Evolutionary conservation across 1,139 yeast genomes (phyloP).

Genomic region (Hyphopichia burtonii): DNA sequence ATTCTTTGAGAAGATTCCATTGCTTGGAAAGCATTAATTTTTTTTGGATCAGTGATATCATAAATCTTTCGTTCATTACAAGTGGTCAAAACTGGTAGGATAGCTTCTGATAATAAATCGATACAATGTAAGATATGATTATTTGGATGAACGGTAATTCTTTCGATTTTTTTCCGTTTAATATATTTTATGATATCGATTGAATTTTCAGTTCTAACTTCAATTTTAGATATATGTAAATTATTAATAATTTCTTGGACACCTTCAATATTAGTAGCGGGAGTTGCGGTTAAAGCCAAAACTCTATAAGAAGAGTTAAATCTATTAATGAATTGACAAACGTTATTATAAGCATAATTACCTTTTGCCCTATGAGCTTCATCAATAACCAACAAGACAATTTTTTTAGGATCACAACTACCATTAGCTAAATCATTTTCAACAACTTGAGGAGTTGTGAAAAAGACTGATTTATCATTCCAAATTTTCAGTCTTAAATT

Average conservation of each 20-base stretch:
- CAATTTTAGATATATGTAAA: constrained; percentile 71
- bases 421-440: constrained; percentile 85
- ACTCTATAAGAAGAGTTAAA: constrained; percentile 69
- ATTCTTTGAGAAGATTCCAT: constrained; percentile 66
- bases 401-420: constrained; percentile 66
- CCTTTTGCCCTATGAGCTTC: constrained; percentile 97
- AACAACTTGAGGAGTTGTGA: constrained; percentile 95
- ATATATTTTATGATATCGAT: constrained; percentile 78
- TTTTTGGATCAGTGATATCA: constrained; percentile 61
- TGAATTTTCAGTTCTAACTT: constrained; percentile 82
- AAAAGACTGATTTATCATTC: constrained; percentile 75
- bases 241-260: constrained; percentile 83
- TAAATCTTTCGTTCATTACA: constrained; percentile 66
- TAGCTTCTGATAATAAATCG: constrained; percentile 47
- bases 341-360: constrained; percentile 83
- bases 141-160: constrained; percentile 54
- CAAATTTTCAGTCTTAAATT: constrained; percentile 72
- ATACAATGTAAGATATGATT: constrained; percentile 54
- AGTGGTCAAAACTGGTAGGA: constrained; percentile 59
- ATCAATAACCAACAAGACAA: constrained; percentile 80
- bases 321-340: constrained; percentile 63
- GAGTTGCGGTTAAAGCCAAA: constrained; percentile 93
- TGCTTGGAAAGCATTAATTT: constrained; percentile 69
- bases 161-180: constrained; percentile 64
- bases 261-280: constrained; percentile 82